Base-by-base conservation (phyloP, 1,284 basidiomycete species). In the Cystobasidium pallidum region DNA sequence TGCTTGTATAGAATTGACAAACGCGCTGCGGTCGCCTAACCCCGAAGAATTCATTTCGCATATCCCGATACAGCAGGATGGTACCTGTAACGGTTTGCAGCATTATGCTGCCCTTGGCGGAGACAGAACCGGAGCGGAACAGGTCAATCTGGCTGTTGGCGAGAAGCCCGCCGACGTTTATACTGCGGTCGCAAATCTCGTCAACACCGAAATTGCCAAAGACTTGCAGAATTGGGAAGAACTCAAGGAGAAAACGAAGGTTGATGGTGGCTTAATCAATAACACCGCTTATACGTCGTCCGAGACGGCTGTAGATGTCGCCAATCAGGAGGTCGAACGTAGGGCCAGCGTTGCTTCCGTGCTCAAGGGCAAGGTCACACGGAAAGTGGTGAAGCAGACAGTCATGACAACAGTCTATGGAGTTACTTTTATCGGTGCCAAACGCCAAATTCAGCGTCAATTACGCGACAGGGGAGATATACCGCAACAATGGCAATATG, bases 371-470 rank as follows among this genome's bases (percentile, higher is more conserved):
- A 92, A 93, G 80, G 86, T 99, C 52, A 86, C 92, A 7, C 84
- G 96, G 58, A 99, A 99, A 82, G 89, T 98, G 28, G 95, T 99
- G 77, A 99, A 99, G 85, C 95, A 99, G 84, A 98, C 95, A 21
- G 92, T 98, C 77, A 99, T 99, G 96, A 99, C 96, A 0, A 99
- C 96, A 11, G 96, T 99, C 43, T 99, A 99, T 80, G 95, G 94
- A 52, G 95, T 99, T 26, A 99, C 95, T 0, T 96, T 90, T 81
- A 84, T 98, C 70, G 96, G 95, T 41, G 96, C 95, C 30, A 88
- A 94, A 71, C 92, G 94, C 34, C 96, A 99, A 82, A 96, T 98
- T 72, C 90, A 92, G 82, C 90, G 84, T 78, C 94, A 98, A 83
- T 83, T 99, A 47, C 86, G 85, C 75, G 91, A 91, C 66, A 85